Base-by-base conservation (phyloP, 2,329 filamentous ascomycete genomes). In the Mariannaea sp. region DNA sequence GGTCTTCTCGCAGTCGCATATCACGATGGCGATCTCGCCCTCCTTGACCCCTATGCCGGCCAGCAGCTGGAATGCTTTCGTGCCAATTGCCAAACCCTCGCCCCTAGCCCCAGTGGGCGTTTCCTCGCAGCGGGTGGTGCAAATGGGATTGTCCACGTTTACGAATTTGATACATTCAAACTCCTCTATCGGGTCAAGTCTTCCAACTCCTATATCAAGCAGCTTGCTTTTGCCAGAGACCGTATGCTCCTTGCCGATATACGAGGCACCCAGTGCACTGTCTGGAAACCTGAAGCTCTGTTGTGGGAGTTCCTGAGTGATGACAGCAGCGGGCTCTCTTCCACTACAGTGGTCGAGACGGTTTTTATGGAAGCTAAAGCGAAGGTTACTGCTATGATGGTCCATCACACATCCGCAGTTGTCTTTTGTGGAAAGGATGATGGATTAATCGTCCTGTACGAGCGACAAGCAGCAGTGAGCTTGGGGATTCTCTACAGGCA, bases 391-490 rank as follows among this genome's bases (percentile, higher is more conserved):
- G 65, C 65, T 19, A 65, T 73, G 42, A 52, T 48, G 17, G 48
- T 64, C 17, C 60, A 69, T 57, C 53, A 52, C 32, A 62, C 51
- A 4, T 55, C 36, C 5, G 61, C 66, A 4, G 54, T 67, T 14
- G 45, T 70, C 9, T 67, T 74, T 47, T 73, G 71, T 36, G 72
- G 72, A 24, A 71, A 70, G 41, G 63, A 70, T 48, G 68, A 75
- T 51, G 73, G 71, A 13, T 64, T 65, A 1, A 65, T 75, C 24
- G 61, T 51, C 13, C 29, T 70, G 1, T 73, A 73, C 46, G 55
- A 65, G 20, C 39, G 58, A 10, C 56, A 54, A 41, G 58, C 41
- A 13, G 58, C 47, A 38, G 24, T 8, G 16, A 26, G 59, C 27
- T 38, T 69, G 30, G 39, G 57, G 20, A 62, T 48, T 16, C 62